These are phyloP conservation scores for Pichia sp. DNA, from an alignment of 1,139 yeast species.

Conservation along the genomic window DNA sequence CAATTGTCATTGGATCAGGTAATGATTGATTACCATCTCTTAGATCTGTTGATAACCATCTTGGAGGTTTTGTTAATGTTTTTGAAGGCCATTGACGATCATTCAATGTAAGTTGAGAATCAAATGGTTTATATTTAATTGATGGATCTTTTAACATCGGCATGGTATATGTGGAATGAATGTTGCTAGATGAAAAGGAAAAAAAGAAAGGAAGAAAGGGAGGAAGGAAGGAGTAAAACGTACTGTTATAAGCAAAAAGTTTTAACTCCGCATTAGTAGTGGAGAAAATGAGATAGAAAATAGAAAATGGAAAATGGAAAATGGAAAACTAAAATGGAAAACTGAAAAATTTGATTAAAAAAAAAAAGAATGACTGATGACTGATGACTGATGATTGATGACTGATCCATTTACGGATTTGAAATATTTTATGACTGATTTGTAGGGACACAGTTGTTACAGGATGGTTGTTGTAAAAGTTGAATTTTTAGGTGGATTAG, in stretches of 20 bases:
- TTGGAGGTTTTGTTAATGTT: constrained; percentile 71
- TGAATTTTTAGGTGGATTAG: constrained; percentile 42
- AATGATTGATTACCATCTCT: constrained; percentile 97
- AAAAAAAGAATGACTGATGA: no score
- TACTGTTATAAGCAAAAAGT: no score
- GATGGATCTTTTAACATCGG: constrained; percentile 69
- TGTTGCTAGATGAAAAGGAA: background rate
- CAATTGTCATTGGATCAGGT: constrained; percentile 94
- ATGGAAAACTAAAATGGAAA: no score
- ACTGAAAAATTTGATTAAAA: no score
- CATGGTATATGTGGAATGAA: constrained; percentile 10
- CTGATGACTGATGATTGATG: no score
- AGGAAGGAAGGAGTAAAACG: background rate
- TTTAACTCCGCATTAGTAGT: background rate
- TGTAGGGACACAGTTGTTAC: no score
- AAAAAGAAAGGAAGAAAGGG: background rate
- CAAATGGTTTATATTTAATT: constrained; percentile 64
- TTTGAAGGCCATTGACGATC: constrained; percentile 86
- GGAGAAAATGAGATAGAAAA: no score
- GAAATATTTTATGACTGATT: no score
- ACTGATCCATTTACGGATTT: no score
- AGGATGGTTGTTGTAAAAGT: constrained; percentile 10
- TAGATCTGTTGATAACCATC: constrained; percentile 95
- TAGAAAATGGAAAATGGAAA: no score
- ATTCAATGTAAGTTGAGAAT: constrained; percentile 53